phyloP scores from a whole-genome alignment of 208 protist species.

The Acanthamoeba healyi region DNA sequence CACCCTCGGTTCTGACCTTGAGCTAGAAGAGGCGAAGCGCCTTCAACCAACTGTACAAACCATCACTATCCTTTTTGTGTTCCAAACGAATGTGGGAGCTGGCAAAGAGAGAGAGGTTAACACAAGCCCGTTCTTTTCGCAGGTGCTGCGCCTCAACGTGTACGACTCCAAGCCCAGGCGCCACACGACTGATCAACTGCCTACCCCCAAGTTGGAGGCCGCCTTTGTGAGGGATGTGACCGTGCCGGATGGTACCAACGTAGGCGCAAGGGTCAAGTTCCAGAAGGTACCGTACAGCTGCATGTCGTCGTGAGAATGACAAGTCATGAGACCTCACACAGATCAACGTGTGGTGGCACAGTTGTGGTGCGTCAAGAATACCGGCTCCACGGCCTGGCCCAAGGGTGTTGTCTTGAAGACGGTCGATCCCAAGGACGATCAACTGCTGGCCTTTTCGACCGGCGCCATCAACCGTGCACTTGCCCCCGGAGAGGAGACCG shows the following conservation, averaged over 20 bases:
- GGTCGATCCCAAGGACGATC: neutral
- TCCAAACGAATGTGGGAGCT: too few relatives aligned
- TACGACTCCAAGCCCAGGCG: neutral
- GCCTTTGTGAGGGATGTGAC: neutral
- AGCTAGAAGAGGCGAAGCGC: conserved; percentile 19
- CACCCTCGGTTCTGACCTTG: conserved; percentile 27
- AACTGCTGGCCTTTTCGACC: neutral
- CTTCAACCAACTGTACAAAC: neutral
- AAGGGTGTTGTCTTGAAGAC: neutral
- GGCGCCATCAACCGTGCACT: neutral
- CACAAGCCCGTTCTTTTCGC: neutral
- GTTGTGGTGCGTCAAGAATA: neutral
- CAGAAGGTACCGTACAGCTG: too few relatives aligned
- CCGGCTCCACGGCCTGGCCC: neutral
- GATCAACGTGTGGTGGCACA: too few relatives aligned
- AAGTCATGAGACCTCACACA: too few relatives aligned
- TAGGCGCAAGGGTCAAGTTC: neutral
- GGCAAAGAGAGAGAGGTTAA: too few relatives aligned
- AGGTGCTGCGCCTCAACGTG: neutral
- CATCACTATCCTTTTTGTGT: too few relatives aligned
- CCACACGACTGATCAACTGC: neutral
- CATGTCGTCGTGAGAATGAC: too few relatives aligned
- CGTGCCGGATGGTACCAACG: neutral
- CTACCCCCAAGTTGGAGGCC: neutral
- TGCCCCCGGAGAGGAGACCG: neutral